Evolutionary conservation across 108 stramenopile genomes (phyloP), one percentile per base, ranked within the genome.

Genomic region (Schizochytrium sp.): DNA sequence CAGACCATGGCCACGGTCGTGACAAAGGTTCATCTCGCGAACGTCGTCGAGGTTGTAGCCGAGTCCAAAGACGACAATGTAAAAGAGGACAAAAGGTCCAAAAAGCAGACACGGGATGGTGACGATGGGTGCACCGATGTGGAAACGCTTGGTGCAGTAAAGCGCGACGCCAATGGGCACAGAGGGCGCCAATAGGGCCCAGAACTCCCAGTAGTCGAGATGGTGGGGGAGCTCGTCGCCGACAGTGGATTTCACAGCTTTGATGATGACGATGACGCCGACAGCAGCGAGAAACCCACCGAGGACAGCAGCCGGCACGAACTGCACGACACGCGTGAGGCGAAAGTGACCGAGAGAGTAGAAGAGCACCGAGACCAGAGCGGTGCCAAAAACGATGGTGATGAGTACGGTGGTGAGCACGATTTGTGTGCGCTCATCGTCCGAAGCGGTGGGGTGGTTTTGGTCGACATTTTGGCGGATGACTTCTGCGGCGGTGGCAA

Each of bases 181-280:
- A 6, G 76, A 21, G 8, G 76, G 76, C 23, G 76, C 76, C 8
- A 83, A 45, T 12, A 83, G 51, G 45, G 76, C 76, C 76, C 76
- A 83, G 23, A 83, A 83, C 51, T 83, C 23, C 76, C 76, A 83
- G 51, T 83, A 83, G 76, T 28, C 23, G 45, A 83, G 51, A 23
- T 83, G 76, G 76, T 83, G 76, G 76, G 76, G 48, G n/a, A 83
- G 51, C 45, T 83, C 76, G 76, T 83, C 76, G n/a, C 76, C 76
- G n/a, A 53, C 51, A 0, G 48, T 25, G 28, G 76, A 21, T 23
- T 83, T 83, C 3, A 83, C 76, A 18, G 76, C 76, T 23, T 83
- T 83, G 48, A 83, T 83, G 12, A 83, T 83, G 76, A 83, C 51
- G 51, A 83, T 83, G 48, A 83, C 76, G 19, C 76, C 76, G 48